A percentile compares a stretch with the other conserved stretches of the same genome.
These are phyloP conservation scores for Meyerozyma elateridarum DNA, from an alignment of 1,139 yeast species.

Conservation along the genomic window DNA sequence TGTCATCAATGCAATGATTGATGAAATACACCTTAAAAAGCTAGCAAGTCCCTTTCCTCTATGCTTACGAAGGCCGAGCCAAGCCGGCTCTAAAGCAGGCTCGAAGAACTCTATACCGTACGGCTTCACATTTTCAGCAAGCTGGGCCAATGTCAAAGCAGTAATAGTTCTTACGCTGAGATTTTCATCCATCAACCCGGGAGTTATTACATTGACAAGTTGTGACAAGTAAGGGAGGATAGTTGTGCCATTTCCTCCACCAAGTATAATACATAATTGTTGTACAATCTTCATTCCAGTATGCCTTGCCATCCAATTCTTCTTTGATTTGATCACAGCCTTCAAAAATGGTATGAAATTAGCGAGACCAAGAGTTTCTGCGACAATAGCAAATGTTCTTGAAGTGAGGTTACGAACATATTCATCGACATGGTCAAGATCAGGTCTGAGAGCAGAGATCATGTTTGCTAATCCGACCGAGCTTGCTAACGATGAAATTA, in stretches of 20 bases:
- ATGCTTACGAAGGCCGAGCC: slow-evolving; percentile 75
- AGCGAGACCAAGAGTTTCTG: slow-evolving; percentile 72
- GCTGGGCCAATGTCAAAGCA: slow-evolving; percentile 65
- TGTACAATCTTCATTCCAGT: slow-evolving; percentile 80
- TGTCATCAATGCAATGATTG: slow-evolving; percentile 80
- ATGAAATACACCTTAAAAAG: slow-evolving; percentile 74
- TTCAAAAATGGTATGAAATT: slow-evolving; percentile 70
- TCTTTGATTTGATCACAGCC: slow-evolving; percentile 78
- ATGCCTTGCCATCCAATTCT: slow-evolving; percentile 82
- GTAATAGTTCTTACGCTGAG: slow-evolving; percentile 63
- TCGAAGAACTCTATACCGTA: slow-evolving; percentile 91
- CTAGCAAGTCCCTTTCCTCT: slow-evolving; percentile 77
- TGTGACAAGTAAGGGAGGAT: slow-evolving; percentile 70
- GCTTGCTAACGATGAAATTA: slow-evolving; percentile 67
- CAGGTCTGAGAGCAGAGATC: slow-evolving; percentile 74
- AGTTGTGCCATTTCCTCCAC: slow-evolving; percentile 53
- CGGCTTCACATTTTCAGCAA: slow-evolving; percentile 86
- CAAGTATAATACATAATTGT: slow-evolving; percentile 66
- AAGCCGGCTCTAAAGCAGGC: slow-evolving; percentile 62
- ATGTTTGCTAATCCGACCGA: slow-evolving; percentile 82
- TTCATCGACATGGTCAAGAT: slow-evolving; percentile 80
- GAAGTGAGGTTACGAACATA: slow-evolving; percentile 75
- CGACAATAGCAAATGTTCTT: slow-evolving; percentile 79
- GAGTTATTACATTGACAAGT: slow-evolving; percentile 56
- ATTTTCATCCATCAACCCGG: slow-evolving; percentile 67